Evolutionary conservation across 1,139 yeast species (phyloP), one percentile per base, ranked within the genome.

Genomic region (Blastobotrys buckinghamii): DNA sequence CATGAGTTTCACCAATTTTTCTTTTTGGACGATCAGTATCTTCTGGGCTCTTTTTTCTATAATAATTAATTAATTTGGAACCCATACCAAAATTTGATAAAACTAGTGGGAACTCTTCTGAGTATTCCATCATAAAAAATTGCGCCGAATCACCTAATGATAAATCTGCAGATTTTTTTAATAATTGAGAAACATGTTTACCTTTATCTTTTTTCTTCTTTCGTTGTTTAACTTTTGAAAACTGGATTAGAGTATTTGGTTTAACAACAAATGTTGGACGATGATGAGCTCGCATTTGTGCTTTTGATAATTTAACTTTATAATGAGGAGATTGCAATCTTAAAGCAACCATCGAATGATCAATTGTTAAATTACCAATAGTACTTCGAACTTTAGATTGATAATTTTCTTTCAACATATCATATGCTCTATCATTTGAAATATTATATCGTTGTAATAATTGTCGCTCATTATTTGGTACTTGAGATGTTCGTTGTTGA

Each of bases 41-140:
- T 48, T 86, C 92, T 15, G 84, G 88, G 51, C 75, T 75, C 54
- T 79, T 81, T 63, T 92, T 90, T 56, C 98, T 75, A 65, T 94
- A 94, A 62, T 94, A 94, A 61, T 94, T 94, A 58, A 94, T 85
- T 53, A 94, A 71, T 63, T 92, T 92, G 34, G 92, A 84, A 8
- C 96, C 95, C 99, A 94, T 94, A 51, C 98, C 99, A 65, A 84
- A 87, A 53, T 86, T 87, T 4, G 94, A 84, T 34, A 92, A 67
- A 5, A 87, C 84, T 51, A 82, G 69, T 0, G 99, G 99, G 50
- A 76, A 76, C 64, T 92, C 96, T 65, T 94, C 98, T 6, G 95
- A 79, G 62, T 89, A 92, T 64, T 94, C 99, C 74, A 89, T 72
- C 47, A 87, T 75, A 52, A 88, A 79, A 24, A 88, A 75, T 16